Conservation (phyloP, 2,329 filamentous ascomycete species). For the Ophiosphaerella korrae region DNA sequence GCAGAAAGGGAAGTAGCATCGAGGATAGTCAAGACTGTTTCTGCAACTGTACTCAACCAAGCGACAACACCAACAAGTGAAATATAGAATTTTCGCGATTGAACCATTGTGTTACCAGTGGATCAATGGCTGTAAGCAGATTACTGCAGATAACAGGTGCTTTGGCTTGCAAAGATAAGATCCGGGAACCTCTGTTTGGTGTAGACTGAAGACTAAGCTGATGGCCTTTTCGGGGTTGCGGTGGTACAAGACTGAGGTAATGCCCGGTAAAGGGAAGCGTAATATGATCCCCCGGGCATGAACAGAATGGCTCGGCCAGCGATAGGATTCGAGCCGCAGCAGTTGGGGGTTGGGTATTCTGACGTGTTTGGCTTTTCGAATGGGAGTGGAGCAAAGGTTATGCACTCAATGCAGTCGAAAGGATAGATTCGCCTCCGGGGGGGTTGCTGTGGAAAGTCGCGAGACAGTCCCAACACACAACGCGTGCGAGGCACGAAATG, state of each 20-base stretch:
- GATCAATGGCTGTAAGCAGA: slow-evolving; percentile 9
- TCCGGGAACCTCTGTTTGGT: not conserved
- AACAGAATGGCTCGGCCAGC: slow-evolving; percentile 4
- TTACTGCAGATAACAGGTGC: not conserved
- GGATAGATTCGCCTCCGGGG: slow-evolving; percentile 23
- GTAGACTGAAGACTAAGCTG: not conserved
- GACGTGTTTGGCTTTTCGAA: not conserved
- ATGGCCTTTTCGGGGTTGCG: not conserved
- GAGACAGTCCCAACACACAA: slow-evolving; percentile 26
- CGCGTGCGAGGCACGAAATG: slow-evolving; percentile 39
- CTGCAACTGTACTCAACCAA: slow-evolving; percentile 42
- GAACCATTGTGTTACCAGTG: slow-evolving; percentile 23
- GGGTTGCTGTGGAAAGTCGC: slow-evolving; percentile 36
- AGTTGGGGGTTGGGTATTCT: not conserved
- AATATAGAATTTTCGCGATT: slow-evolving; percentile 37
- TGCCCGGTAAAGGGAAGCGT: not conserved
- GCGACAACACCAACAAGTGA: slow-evolving; percentile 41
- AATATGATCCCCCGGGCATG: not conserved
- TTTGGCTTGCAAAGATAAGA: not conserved
- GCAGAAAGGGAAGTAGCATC: slow-evolving; percentile 41
- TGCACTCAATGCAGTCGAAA: slow-evolving; percentile 24
- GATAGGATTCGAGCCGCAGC: not conserved
- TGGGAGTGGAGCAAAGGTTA: slow-evolving; percentile 1
- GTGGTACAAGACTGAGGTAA: slow-evolving; percentile 5
- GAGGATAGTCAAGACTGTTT: slow-evolving; percentile 44